Percentiles rank a stretch among this genome's conserved stretches.
These are phyloP conservation scores for Tripterygium wilfordii DNA, from an alignment of 177 flowering plant species.

Conservation along the genomic window DNA sequence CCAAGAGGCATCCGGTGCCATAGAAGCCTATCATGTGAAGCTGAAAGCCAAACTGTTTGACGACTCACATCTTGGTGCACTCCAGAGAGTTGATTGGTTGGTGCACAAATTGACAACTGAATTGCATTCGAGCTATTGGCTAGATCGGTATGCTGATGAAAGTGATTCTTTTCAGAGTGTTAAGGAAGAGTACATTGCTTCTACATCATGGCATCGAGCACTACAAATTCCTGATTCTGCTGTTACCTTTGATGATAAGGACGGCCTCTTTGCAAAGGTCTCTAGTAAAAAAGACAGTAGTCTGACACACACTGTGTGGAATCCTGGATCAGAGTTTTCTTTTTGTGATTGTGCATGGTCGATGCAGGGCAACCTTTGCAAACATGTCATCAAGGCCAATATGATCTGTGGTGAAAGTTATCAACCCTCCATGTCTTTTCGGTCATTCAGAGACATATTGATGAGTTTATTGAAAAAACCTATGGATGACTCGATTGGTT, in stretches of 20 bases:
- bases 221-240: constrained; percentile 61
- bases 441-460: constrained; percentile 53
- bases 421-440: constrained; percentile 66
- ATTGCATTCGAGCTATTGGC: constrained; percentile 92
- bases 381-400: constrained; percentile 89
- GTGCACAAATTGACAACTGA: constrained; percentile 93
- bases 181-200: constrained; percentile 80
- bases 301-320: constrained; percentile 62
- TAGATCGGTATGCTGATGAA: constrained; percentile 90
- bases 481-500: constrained; percentile 68
- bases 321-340: constrained; percentile 94
- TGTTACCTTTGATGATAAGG: constrained; percentile 51
- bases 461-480: constrained; percentile 50
- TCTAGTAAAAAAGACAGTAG: constrained; percentile 55
- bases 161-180: constrained; percentile 78
- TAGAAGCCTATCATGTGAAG: constrained; percentile 93
- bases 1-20: constrained; percentile 88
- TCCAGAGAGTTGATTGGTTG: constrained; percentile 94
- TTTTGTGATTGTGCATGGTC: constrained; percentile 93
- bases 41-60: constrained; percentile 76
- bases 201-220: constrained; percentile 94
- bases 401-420: constrained; percentile 48
- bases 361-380: constrained; percentile 88
- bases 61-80: constrained; percentile 87
- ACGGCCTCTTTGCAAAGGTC: constrained; percentile 67